These are phyloP conservation scores for Trichomonas vaginalis DNA, from an alignment of 208 protist species.

Conservation along the genomic window DNA sequence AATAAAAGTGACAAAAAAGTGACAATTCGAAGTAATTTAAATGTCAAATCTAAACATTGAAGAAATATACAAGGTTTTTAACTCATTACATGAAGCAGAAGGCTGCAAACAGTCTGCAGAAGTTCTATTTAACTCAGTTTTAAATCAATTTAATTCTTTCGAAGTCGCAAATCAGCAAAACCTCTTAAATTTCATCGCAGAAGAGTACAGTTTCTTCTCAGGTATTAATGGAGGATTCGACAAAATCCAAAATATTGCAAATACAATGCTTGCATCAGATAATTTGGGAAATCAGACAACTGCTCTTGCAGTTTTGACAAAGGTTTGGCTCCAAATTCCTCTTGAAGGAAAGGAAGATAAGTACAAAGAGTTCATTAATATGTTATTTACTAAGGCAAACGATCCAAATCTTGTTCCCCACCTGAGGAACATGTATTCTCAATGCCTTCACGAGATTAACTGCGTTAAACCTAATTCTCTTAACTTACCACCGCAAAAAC, in stretches of 20 bases:
- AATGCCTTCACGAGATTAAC: not conserved
- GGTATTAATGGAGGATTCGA: not conserved
- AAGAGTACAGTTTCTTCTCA: not conserved
- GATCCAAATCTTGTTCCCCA: not conserved
- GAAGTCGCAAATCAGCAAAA: not conserved
- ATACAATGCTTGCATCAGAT: not conserved
- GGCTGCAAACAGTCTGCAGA: not conserved
- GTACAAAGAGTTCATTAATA: not conserved
- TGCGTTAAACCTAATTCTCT: not conserved
- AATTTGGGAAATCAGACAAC: not conserved
- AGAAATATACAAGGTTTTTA: not conserved
- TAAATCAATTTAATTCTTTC: not conserved
- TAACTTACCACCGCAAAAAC: not conserved
- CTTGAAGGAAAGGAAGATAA: not conserved
- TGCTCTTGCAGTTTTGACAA: not conserved
- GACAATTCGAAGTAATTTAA: not conserved
- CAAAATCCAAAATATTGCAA: not conserved
- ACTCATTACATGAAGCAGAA: not conserved
- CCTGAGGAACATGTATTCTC: not conserved
- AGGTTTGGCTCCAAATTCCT: not conserved
- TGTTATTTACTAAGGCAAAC: not conserved
- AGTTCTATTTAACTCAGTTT: not conserved
- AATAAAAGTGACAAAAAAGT: not conserved
- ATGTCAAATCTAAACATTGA: not conserved
- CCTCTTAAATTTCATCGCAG: not conserved